Evolutionary conservation across 345 rosid genomes (phyloP), one percentile per base, ranked within the genome.

Genomic region (Theobroma cacao): DNA sequence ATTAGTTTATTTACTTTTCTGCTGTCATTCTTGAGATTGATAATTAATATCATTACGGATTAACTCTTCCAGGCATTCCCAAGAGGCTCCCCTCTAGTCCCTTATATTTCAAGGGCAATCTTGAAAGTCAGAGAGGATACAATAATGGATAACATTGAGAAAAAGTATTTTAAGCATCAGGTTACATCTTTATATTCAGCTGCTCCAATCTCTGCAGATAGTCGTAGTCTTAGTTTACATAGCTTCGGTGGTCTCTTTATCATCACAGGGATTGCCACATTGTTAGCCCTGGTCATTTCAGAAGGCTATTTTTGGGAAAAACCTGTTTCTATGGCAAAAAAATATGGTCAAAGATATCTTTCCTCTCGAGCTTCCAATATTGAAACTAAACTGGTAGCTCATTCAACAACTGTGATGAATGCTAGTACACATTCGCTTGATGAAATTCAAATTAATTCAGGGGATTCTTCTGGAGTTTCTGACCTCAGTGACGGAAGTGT

Each of bases 171-270:
- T 50, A 18, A 36, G 30, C 45, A 10, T 15, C 22, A 47, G 13
- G 64, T 76, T 13, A 30, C 43, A 4, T 81, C 83, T 40, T 50
- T 73, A 63, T 80, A 70, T 59, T 80, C 59, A 48, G 60, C 3
- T 3, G 33, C 72, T 3, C 3, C 53, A 5, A 75, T 75, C 34
- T 80, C 83, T 1, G 5, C 38, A 36, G 5, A 5, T 36, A 2
- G 3, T 36, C 38, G 5, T 63, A 79, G 84, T 50, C 90, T 87
- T 1, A 77, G 77, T 24, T 67, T 86, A 0, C 28, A 76, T n/a
- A 86, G 84, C 85, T 85, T 89, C 14, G 80, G 83, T 48, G 89
- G 88, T 3, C 80, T 89, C 4, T 89, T 87, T 68, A 40, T 89
- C 82, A 75, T 87, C 72, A 80, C 83, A 38, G 87, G 87, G 53